Conservation (phyloP, 1,139 yeast genomes). For the Tardiomyces depauwii region DNA sequence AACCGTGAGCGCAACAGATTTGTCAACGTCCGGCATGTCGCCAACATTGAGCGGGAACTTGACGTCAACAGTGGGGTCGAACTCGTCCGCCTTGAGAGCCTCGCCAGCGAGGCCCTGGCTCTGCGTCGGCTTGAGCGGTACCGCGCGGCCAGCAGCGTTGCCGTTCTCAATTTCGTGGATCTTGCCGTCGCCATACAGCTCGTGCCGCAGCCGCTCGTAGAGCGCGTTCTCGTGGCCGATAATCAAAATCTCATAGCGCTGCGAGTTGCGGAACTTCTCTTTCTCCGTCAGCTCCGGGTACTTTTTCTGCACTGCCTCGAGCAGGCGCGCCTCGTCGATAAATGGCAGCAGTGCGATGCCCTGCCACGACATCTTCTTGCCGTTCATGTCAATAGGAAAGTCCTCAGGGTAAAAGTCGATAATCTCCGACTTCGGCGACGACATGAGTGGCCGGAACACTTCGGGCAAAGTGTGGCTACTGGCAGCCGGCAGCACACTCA, state of each 20-base stretch:
- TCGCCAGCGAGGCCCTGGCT: slow-evolving; percentile 57
- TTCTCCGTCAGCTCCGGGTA: slow-evolving; percentile 53
- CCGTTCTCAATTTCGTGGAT: slow-evolving; percentile 32
- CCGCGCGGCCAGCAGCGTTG: slow-evolving; percentile 23
- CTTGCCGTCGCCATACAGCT: slow-evolving; percentile 17
- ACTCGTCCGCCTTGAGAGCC: slow-evolving; percentile 36
- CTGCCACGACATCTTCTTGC: slow-evolving; percentile 96
- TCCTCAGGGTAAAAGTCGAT: slow-evolving; percentile 84
- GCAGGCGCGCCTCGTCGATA: slow-evolving; percentile 72
- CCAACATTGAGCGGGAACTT: slow-evolving; percentile 53
- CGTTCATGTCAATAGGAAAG: slow-evolving; percentile 86
- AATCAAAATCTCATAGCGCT: slow-evolving; percentile 21
- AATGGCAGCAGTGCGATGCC: slow-evolving; percentile 94
- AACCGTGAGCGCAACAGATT: slow-evolving; percentile 43
- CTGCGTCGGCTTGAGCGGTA: slow-evolving; percentile 8
- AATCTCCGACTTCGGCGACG: slow-evolving; percentile 79
- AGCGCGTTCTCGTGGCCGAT: slow-evolving; percentile 17
- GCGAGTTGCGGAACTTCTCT: slow-evolving; percentile 45
- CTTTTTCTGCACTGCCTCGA: slow-evolving; percentile 55
- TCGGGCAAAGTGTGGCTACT: slow-evolving; percentile 87
- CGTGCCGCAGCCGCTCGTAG: slow-evolving; percentile 11
- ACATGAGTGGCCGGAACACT: slow-evolving; percentile 77
- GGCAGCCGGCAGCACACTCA: slow-evolving; percentile 97
- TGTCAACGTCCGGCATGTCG: slow-evolving; percentile 41
- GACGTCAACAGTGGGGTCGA: slow-evolving; percentile 36